These are phyloP conservation scores for Botrytis aclada DNA, from an alignment of 2,329 filamentous ascomycete species.

Conservation along the genomic window DNA sequence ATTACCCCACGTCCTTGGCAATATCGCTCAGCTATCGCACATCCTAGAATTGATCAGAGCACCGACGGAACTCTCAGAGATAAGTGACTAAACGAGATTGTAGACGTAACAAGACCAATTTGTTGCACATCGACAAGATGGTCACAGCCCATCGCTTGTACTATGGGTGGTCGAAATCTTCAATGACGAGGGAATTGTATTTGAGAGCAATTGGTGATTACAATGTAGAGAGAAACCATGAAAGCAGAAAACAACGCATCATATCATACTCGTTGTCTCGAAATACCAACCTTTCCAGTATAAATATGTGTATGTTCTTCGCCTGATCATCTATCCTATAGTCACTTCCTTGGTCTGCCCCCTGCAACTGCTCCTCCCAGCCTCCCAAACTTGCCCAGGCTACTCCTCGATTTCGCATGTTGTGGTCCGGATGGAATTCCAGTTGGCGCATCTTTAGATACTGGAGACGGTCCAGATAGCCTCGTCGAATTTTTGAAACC, in stretches of 20 bases:
- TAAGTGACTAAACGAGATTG: neutral
- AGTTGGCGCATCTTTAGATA: slow-evolving; percentile 46
- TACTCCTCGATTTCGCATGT: slow-evolving; percentile 57
- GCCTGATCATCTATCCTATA: slow-evolving; percentile 21
- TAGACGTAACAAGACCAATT: neutral
- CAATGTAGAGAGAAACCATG: neutral
- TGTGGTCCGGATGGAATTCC: slow-evolving; percentile 42
- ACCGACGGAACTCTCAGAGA: neutral
- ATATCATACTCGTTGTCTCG: neutral
- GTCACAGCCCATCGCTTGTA: neutral
- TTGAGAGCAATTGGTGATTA: neutral
- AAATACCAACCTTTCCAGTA: neutral
- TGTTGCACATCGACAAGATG: neutral
- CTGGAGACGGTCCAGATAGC: slow-evolving; percentile 41
- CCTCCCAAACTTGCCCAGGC: slow-evolving; percentile 66
- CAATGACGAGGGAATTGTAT: neutral
- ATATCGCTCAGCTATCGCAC: neutral
- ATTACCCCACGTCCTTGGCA: neutral
- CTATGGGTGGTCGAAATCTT: neutral
- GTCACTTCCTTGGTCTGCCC: slow-evolving; percentile 49
- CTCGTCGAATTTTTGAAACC: slow-evolving; percentile 40
- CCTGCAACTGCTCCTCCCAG: slow-evolving; percentile 67
- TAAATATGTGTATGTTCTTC: neutral
- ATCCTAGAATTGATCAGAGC: neutral
- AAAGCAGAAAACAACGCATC: neutral